A percentile compares a stretch with the other conserved stretches of the same genome.
Evolutionary conservation across 2,329 filamentous ascomycete genomes (phyloP).

Genomic region (Trichoderma asperellum): DNA sequence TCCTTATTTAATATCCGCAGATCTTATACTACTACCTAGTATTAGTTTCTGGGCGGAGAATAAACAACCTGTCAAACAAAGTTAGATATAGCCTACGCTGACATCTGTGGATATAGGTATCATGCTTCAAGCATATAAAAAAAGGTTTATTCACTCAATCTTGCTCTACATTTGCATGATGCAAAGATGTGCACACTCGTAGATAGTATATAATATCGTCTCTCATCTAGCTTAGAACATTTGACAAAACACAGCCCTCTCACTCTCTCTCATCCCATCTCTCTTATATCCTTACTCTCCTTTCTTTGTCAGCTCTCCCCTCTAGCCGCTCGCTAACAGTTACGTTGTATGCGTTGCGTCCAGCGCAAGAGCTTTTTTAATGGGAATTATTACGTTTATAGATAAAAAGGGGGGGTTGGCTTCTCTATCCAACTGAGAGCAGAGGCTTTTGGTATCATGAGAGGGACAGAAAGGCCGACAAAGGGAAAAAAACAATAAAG

Average conservation of each 20-base stretch:
- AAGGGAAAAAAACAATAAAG: neutral
- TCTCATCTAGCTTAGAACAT: conserved; percentile 1
- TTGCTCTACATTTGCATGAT: neutral
- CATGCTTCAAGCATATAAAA: neutral
- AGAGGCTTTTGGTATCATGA: conserved; percentile 17
- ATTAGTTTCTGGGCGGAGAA: neutral
- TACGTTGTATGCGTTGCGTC: conserved; percentile 14
- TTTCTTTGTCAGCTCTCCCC: neutral
- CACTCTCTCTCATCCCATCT: neutral
- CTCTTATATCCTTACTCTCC: neutral
- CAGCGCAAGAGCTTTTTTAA: conserved; percentile 5
- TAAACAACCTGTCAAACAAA: neutral
- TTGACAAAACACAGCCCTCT: neutral
- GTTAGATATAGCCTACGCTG: neutral
- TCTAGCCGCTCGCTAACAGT: conserved; percentile 14
- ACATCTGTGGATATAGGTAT: neutral
- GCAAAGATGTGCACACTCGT: neutral
- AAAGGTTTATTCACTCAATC: neutral
- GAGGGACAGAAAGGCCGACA: conserved; percentile 2
- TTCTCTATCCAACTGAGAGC: conserved; percentile 11
- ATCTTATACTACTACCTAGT: neutral
- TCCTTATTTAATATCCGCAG: neutral
- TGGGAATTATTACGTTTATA: neutral
- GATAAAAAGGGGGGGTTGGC: neutral
- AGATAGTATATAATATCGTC: neutral